These are phyloP conservation scores for Lepidium didymum DNA, from an alignment of 345 rosid genomes.

Conservation along the genomic window DNA sequence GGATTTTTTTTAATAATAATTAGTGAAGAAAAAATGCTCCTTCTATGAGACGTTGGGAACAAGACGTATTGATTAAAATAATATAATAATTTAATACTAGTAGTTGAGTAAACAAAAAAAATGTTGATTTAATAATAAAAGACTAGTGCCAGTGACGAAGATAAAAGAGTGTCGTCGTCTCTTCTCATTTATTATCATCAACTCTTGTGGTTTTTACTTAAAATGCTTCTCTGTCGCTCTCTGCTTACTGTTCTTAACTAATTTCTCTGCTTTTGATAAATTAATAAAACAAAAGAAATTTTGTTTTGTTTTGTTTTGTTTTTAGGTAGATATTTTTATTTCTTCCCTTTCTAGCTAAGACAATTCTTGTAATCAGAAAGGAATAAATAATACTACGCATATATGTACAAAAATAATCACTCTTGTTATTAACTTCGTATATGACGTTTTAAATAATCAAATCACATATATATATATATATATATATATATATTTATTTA, in stretches of 20 bases:
- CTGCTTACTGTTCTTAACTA: background rate
- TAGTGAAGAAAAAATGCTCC: too few relatives aligned
- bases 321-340: slow-evolving; percentile 7
- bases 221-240: slow-evolving; percentile 3
- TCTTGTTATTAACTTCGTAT: background rate
- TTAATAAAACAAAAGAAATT: background rate
- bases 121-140: background rate
- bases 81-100: too few relatives aligned
- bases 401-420: background rate
- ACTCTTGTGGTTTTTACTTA: slow-evolving; percentile 11
- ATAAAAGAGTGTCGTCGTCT: slow-evolving; percentile 23
- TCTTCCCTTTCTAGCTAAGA: background rate
- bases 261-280: background rate
- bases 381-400: background rate
- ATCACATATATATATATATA: background rate
- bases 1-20: too few relatives aligned
- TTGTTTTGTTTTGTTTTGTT: background rate
- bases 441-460: background rate
- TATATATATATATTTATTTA: too few relatives aligned
- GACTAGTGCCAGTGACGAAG: slow-evolving; percentile 16
- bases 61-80: slow-evolving; percentile 1
- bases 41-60: slow-evolving; percentile 9
- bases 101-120: background rate
- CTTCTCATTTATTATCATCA: slow-evolving; percentile 12
- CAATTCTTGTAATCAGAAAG: background rate